Conservation (phyloP, 179 eudicot species). For the Silene vulgaris region DNA sequence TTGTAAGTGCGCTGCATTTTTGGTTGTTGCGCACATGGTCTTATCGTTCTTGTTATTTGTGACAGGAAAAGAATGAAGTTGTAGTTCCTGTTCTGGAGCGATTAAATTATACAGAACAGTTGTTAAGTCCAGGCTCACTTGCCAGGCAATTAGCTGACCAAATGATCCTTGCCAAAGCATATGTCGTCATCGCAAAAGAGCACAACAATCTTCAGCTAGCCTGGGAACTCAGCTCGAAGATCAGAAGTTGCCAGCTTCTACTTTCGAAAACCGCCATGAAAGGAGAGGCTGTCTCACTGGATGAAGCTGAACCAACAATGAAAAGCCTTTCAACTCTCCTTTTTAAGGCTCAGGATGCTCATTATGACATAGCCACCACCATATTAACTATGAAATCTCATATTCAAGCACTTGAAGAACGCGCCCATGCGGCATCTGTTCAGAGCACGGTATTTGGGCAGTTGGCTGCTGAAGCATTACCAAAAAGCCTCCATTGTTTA, state of each 20-base stretch:
- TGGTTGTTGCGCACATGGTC: no score
- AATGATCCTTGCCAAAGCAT: constrained; percentile 71
- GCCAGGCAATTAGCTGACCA: constrained; percentile 72
- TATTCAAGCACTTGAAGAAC: constrained; percentile 76
- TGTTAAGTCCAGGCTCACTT: constrained; percentile 45
- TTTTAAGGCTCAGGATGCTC: constrained; percentile 65
- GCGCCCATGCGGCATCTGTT: constrained; percentile 58
- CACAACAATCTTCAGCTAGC: constrained; percentile 72
- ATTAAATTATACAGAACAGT: constrained; percentile 39
- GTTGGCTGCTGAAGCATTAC: constrained; percentile 57
- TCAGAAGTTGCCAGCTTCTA: constrained; percentile 62
- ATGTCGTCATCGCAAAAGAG: constrained; percentile 68
- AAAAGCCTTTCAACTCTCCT: constrained; percentile 50
- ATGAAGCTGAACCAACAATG: constrained; percentile 60
- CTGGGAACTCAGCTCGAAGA: constrained; percentile 63
- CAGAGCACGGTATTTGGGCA: constrained; percentile 63
- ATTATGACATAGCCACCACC: constrained; percentile 78
- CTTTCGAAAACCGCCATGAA: constrained; percentile 71
- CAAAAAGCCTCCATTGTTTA: constrained; percentile 61
- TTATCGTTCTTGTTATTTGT: constrained; percentile 4
- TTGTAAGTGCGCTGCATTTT: no score
- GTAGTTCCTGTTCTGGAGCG: constrained; percentile 26
- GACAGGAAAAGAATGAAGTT: constrained; percentile 41
- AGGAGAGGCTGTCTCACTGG: constrained; percentile 43
- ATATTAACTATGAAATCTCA: constrained; percentile 73